These are phyloP conservation scores for Papiliotrema flavescens DNA, from an alignment of 1,284 basidiomycete species.

Conservation along the genomic window DNA sequence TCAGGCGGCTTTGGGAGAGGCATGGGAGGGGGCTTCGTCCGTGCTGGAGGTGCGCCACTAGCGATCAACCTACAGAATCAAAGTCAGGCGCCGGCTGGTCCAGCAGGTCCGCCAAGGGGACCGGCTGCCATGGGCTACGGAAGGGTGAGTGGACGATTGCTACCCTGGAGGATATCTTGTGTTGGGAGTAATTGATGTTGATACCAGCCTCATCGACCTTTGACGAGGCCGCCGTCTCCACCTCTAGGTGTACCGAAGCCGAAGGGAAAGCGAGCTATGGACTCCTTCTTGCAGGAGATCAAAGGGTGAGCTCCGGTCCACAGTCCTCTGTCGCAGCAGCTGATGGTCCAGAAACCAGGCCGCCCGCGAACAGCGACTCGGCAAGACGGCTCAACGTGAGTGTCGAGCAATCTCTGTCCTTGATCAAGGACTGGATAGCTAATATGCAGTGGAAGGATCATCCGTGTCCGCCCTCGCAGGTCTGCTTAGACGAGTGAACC, in stretches of 20 bases:
- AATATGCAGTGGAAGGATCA: conserved; percentile 50
- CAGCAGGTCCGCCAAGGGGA: conserved; percentile 44
- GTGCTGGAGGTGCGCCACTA: conserved; percentile 52
- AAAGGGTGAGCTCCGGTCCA: conserved; percentile 62
- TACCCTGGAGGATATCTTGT: conserved; percentile 3
- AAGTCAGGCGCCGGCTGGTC: conserved; percentile 5
- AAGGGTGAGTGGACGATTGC: conserved; percentile 29
- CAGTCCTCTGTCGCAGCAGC: background rate
- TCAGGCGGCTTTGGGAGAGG: conserved; percentile 11
- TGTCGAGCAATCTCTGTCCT: conserved; percentile 8
- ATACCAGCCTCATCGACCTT: background rate
- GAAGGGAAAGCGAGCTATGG: conserved; percentile 90
- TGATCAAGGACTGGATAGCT: too few relatives aligned
- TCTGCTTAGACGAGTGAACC: conserved; percentile 35
- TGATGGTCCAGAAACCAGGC: conserved; percentile 71
- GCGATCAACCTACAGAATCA: background rate
- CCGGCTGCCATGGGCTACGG: conserved; percentile 42
- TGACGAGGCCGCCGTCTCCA: conserved; percentile 38
- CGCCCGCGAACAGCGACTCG: conserved; percentile 75
- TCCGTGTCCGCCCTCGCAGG: conserved; percentile 85
- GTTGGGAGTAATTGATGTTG: background rate
- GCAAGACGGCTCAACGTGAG: conserved; percentile 61
- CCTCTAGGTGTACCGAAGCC: conserved; percentile 59
- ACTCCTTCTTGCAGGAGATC: conserved; percentile 86
- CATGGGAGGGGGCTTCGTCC: conserved; percentile 64